Evolutionary conservation across 2,329 filamentous ascomycete species (phyloP), one percentile per base, ranked within the genome.

Genomic region (Hymenotorrendiella dingleyae): DNA sequence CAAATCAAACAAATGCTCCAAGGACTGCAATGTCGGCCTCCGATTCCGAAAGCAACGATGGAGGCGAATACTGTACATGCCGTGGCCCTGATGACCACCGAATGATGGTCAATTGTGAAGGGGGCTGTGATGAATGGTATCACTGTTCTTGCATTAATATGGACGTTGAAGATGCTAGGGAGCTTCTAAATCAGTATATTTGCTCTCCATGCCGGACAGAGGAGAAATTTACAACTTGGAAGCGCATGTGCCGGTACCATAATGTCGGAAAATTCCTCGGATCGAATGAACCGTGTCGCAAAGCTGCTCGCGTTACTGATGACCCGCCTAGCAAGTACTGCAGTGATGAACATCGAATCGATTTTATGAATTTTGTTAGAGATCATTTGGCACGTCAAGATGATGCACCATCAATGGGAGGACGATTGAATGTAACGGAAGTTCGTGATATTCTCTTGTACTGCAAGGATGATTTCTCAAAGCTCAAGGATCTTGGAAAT

Each of bases 51-150:
- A 60, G 55, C 43, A 55, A 59, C 40, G 55, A 59, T 48, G 58
- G 58, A 19, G 53, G 53, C 19, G 56, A 56, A 45, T 62, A 62
- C 33, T 62, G 59, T 33, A 49, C 59, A 17, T 62, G 59, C 40
- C 54, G 59, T 32, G 54, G 56, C 29, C 56, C 56, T 28, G 57
- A 60, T 41, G 57, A 62, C 50, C 56, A 60, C 42, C 50, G 55
- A 6, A 60, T 60, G 56, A 62, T 62, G 58, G 54, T 61, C 7
- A 53, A 53, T 20, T 62, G 58, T 35, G 59, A 61, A 33, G 58
- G 58, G 8, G 54, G 52, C 16, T 62, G 59, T 32, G 47, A 59
- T 21, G 59, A 61, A 30, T 62, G 59, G 59, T 62, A 58, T 36
- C 59, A 62, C 39, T 59, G 56, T 40, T 53, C 52, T 11, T 62